These are phyloP conservation scores for Fusarium paranaense DNA, from an alignment of 2,329 filamentous ascomycete genomes.

Conservation along the genomic window DNA sequence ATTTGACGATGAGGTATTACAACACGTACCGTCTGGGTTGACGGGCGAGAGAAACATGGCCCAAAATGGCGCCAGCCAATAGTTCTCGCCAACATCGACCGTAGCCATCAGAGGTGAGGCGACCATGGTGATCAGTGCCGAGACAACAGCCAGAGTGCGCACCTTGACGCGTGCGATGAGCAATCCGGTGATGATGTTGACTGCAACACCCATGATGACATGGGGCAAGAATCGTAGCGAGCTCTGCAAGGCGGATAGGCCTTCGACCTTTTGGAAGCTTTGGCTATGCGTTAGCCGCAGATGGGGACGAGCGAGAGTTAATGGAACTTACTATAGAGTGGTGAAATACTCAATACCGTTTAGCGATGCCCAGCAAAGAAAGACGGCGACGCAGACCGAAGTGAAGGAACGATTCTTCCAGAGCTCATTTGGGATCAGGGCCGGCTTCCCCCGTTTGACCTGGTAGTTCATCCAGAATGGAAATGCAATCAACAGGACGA, in stretches of 20 bases:
- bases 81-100: conserved; percentile 58
- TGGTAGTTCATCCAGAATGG: conserved; percentile 66
- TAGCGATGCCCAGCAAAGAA: conserved; percentile 59
- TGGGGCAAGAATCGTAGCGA: conserved; percentile 62
- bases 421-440: conserved; percentile 69
- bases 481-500: conserved; percentile 61
- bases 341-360: conserved; percentile 62
- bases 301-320: accelerated
- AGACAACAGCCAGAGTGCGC: conserved; percentile 52
- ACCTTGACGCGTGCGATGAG: conserved; percentile 55
- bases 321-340: conserved; percentile 56
- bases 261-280: conserved; percentile 62
- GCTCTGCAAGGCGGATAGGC: conserved; percentile 57
- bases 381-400: conserved; percentile 63
- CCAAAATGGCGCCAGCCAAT: conserved; percentile 61
- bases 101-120: conserved; percentile 68
- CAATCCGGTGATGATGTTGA: conserved; percentile 57
- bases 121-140: conserved; percentile 57
- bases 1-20: background rate
- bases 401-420: conserved; percentile 69
- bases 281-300: conserved; percentile 15
- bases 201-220: conserved; percentile 55
- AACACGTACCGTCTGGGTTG: conserved; percentile 52
- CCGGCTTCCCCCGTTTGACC: conserved; percentile 58
- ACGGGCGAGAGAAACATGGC: conserved; percentile 59